These are phyloP conservation scores for Tetrahymena thermophila DNA, from an alignment of 73 alveolate genomes.

Conservation along the genomic window DNA sequence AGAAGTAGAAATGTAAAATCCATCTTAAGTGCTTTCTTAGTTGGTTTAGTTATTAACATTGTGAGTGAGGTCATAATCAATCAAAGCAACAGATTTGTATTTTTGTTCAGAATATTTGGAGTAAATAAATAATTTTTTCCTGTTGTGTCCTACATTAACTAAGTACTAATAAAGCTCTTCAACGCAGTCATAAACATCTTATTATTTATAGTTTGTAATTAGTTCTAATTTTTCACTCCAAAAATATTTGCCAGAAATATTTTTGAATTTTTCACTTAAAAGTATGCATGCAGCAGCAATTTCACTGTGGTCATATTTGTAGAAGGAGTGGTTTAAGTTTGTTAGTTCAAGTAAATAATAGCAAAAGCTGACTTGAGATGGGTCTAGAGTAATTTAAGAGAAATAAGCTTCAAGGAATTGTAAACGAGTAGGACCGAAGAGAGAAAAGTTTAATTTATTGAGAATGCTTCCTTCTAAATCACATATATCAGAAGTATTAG, in stretches of 20 bases:
- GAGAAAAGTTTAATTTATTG: background rate
- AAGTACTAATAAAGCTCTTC: background rate
- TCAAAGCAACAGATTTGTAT: background rate
- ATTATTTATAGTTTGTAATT: background rate
- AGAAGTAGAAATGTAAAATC: background rate
- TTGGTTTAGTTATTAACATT: background rate
- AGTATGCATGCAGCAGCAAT: background rate
- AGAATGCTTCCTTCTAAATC: background rate
- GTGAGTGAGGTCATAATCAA: background rate
- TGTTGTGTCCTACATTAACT: background rate
- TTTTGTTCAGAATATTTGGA: background rate
- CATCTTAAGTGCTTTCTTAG: background rate
- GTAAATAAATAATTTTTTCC: background rate
- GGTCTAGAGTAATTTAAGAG: background rate
- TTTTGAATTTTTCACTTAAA: background rate
- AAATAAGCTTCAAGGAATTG: background rate
- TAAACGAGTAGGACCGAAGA: background rate
- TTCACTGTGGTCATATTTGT: background rate
- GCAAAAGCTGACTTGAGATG: background rate
- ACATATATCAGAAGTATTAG: background rate
- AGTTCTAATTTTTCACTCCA: background rate
- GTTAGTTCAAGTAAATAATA: background rate
- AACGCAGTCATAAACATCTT: background rate
- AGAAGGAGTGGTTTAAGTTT: background rate
- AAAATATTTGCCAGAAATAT: background rate